These are phyloP conservation scores for Ophioceras dolichostomum DNA, from an alignment of 2,329 filamentous ascomycete species.

Conservation along the genomic window DNA sequence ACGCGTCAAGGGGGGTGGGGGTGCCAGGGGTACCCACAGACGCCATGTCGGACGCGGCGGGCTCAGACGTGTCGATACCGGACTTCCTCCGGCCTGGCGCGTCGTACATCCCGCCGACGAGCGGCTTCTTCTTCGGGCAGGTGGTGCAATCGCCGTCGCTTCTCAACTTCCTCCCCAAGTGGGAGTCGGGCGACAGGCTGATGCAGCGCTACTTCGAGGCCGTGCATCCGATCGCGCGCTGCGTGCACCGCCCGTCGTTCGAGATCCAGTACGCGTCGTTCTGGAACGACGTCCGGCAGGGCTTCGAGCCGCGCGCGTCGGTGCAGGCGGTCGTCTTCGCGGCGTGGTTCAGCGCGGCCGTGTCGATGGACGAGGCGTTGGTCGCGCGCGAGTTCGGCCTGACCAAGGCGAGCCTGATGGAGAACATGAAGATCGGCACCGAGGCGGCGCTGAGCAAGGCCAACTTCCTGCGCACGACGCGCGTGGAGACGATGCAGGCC, in stretches of 20 bases:
- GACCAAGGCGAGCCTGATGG: conserved; percentile 42
- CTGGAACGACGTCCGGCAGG: conserved; percentile 47
- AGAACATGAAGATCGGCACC: conserved; percentile 51
- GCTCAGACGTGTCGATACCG: conserved; percentile 15
- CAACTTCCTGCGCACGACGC: conserved; percentile 58
- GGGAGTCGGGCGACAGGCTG: conserved; percentile 44
- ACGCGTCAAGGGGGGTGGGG: no score
- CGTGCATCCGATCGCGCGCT: conserved; percentile 57
- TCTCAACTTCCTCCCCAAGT: conserved; percentile 45
- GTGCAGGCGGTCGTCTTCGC: conserved; percentile 59
- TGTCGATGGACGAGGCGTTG: conserved; percentile 48
- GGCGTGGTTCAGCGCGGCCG: conserved; percentile 54
- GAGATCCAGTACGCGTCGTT: conserved; percentile 52
- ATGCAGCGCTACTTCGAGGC: conserved; percentile 54
- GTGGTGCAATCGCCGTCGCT: conserved; percentile 34
- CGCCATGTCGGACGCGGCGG: conserved; percentile 6
- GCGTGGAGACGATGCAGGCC: conserved; percentile 63
- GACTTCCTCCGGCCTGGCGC: conserved; percentile 52
- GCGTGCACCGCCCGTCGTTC: conserved; percentile 55
- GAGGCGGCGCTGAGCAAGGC: conserved; percentile 57
- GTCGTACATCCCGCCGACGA: conserved; percentile 56
- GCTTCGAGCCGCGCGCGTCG: conserved; percentile 49
- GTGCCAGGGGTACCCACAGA: neutral
- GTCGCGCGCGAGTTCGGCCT: conserved; percentile 39
- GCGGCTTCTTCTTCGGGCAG: conserved; percentile 54